Evolutionary conservation across 352 stramenopile genomes (phyloP), one percentile per base, ranked within the genome.

Genomic region (Globisporangium nagaii): DNA sequence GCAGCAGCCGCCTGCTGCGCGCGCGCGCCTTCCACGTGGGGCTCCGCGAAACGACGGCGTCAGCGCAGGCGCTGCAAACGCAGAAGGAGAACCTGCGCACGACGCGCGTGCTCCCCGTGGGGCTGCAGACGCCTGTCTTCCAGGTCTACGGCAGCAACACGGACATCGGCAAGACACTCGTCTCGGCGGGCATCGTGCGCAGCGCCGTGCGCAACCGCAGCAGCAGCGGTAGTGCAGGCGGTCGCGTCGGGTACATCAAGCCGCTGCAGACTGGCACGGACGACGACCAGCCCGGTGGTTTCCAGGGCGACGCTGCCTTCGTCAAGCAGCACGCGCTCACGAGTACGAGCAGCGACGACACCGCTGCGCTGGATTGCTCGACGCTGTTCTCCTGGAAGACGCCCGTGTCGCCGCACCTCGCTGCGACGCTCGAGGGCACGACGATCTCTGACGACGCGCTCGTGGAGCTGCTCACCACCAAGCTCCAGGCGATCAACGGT

Each of bases 111-210:
- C 44, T 73, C 12, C 54, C 65, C 11, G 42, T 86, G 45, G 72
- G 63, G 36, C 79, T 93, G n/a, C 51, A 79, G 25, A 79, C 79
- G 54, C 84, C 84, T 9, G 66, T 90, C 49, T 90, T 93, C 53
- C 84, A 93, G 58, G 73, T 99, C n/a, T 98, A 97, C 67, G 96
- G 96, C 50, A 95, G 93, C 63, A 98, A 98, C 67, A 99, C 96
- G 40, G 96, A 98, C 73, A 94, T 98, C 24, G 96, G 96, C 58
- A 99, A 99, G 77, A 98, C 95, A 1, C 80, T 98, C 28, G 69
- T 98, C 15, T 96, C 91, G n/a, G 80, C 90, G 0, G 95, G 93
- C 27, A 91, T 99, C 40, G 86, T 96, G 43, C 76, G 84, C 47
- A 83, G 86, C 22, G 85, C 79, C 15, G 62, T 84, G 20, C 63